Evolutionary conservation across 352 stramenopile species (phyloP), one percentile per base, ranked within the genome.

Genomic region (Pythium angustatum): DNA sequence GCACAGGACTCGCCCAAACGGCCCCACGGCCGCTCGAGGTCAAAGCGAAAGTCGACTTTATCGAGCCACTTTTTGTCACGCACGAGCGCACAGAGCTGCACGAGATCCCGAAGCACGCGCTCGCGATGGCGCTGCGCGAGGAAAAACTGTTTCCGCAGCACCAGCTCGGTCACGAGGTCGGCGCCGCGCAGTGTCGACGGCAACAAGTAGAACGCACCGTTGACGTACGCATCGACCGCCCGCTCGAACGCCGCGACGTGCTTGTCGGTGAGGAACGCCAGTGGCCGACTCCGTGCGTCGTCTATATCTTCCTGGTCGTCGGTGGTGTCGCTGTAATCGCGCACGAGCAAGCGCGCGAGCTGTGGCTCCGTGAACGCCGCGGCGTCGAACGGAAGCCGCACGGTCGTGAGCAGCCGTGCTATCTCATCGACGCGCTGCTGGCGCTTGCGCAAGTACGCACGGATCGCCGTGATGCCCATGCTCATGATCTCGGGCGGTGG

Each of bases 31-130:
- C 84, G 75, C 44, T 73, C 59, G 36, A 80, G 64, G 56, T 93
- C 82, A 69, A 77, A 93, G 0, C 84, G 71, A 33, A 93, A 79
- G 34, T 90, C 82, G 1, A 85, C 78, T 54, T 93, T 93, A 60
- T 93, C 84, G 15, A 78, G 78, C 84, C 84, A 93, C 24, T 72
- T 75, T 58, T 93, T 88, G 28, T 59, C 34, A 28, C 80, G 77
- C 22, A 93, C 76, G 10, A 90, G 62, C 30, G 50, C 62, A n/a
- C 84, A 83, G 22, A 93, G 65, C 45, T 68, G 31, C 1, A 90
- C 54, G 2, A 93, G 47, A 17, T 91, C 81, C 1, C 73, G 58
- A 15, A 93, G 58, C 22, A 93, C 76, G 22, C 50, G 65, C 17
- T 68, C 77, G 52, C 85, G 80, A 40, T 88, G 73, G 5, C 41